Base-by-base conservation (phyloP, 2,329 filamentous ascomycete species). In the Phaeophleospora eucalypticola region DNA sequence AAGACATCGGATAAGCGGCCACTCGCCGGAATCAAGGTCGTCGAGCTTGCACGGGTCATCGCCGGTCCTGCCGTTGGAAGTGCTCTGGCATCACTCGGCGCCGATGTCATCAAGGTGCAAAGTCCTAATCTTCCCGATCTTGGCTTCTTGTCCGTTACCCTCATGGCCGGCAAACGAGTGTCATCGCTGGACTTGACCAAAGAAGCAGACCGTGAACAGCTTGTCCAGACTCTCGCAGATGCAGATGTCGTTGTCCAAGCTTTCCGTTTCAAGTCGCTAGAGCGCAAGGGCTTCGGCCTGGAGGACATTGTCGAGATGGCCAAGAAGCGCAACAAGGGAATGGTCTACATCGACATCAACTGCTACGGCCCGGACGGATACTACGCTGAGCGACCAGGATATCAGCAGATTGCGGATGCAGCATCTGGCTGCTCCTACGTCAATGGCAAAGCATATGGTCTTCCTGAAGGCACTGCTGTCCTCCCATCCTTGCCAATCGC, bases 351-450 rank as follows among this genome's bases (percentile, higher is more conserved):
- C 3, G 61, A 71, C 3, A 74, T 78, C 61, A 77, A 79, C 53
- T 78, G 74, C 57, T 80, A 77, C 48, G 76, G 76, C 0, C 77
- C 70, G 64, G 56, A 76, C 41, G 76, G 75, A 0, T 71, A 71
- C 0, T 74, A 71, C 68, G 59, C 62, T 3, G 63, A 70, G 21
- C 62, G 75, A 6, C 71, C 65, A 15, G 75, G 75, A 1, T 79
- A 75, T 73, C 76, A 79, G 60, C 74, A 77, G 56, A 77, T 79
- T 43, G 70, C 67, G 17, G 74, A 79, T 53, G 70, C 71, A n/a
- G 51, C 46, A 9, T 51, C 46, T 3, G 48, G 51, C 10, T 52
- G 51, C 46, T 49, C 48, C 16, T 50, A 51, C 27, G 41, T 52
- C 34, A 51, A 48, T 14, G 53, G 51, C 14, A 29, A 48, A 16